Evolutionary conservation across 1,284 basidiomycete species (phyloP).

Genomic region (Moesziomyces antarcticus): DNA sequence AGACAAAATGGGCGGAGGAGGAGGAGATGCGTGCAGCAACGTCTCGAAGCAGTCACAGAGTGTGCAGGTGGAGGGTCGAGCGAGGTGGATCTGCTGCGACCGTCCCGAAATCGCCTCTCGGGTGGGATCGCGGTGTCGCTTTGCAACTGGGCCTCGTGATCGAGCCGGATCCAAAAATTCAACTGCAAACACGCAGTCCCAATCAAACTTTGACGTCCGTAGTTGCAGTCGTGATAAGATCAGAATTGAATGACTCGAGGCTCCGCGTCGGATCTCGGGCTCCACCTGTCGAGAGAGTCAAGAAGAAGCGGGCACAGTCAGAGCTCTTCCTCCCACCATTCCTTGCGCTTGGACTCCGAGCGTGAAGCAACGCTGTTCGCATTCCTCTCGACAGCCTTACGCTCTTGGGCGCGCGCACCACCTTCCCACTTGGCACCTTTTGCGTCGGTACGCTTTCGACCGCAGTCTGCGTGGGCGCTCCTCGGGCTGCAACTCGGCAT

Average conservation of each 20-base stretch:
- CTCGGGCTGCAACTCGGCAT: conserved; percentile 19
- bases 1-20: not conserved
- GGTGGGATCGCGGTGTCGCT: too few relatives aligned
- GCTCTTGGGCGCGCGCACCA: conserved; percentile 6
- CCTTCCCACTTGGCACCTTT: conserved; percentile 16
- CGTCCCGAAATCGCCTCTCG: not conserved
- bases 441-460: conserved; percentile 6
- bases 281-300: not conserved
- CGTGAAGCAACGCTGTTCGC: conserved; percentile 10
- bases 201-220: not conserved
- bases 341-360: too few relatives aligned
- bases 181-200: conserved; percentile 8
- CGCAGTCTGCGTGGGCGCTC: conserved; percentile 11
- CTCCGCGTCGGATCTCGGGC: conserved; percentile 26
- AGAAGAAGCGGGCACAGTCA: not conserved
- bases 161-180: not conserved
- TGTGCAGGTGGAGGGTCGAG: not conserved
- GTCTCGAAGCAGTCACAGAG: not conserved
- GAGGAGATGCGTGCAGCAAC: not conserved
- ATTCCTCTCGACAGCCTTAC: conserved; percentile 3
- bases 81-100: not conserved
- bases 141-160: not conserved
- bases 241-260: conserved; percentile 4
- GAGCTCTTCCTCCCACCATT: too few relatives aligned
- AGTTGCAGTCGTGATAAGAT: too few relatives aligned